These are phyloP conservation scores for Physcomitrellopsis africana DNA, from an alignment of 225 moss, liverwort and hornwort species.

Conservation along the genomic window DNA sequence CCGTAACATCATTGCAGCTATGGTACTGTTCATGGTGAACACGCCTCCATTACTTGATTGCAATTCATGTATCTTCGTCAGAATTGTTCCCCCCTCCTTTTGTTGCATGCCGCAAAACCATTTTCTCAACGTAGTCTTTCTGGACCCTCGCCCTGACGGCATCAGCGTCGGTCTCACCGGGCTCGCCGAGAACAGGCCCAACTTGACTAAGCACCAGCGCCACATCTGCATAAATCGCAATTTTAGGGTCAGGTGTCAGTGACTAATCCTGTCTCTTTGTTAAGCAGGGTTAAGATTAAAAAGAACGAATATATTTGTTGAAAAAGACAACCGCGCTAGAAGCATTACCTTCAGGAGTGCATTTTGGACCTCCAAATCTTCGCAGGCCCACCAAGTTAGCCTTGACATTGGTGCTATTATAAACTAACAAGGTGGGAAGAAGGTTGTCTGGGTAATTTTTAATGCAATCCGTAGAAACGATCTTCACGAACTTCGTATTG, in stretches of 20 bases:
- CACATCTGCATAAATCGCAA: slow-evolving; percentile 64
- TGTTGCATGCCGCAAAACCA: slow-evolving; percentile 81
- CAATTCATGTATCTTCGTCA: slow-evolving; percentile 69
- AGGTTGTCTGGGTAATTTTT: slow-evolving; percentile 95
- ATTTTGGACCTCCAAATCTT: slow-evolving; percentile 81
- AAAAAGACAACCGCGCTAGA: background rate
- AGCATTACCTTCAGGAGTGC: slow-evolving; percentile 84
- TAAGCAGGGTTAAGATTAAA: background rate
- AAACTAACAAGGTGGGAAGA: slow-evolving; percentile 89
- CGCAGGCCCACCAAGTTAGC: slow-evolving; percentile 91
- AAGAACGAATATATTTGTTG: too few species aligned
- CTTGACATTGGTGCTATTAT: slow-evolving; percentile 90
- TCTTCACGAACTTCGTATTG: slow-evolving; percentile 97
- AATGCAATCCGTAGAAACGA: slow-evolving; percentile 96
- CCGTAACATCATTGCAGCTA: background rate
- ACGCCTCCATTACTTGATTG: background rate
- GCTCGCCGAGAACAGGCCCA: slow-evolving; percentile 81
- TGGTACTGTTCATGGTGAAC: slow-evolving; percentile 4
- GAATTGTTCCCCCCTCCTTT: slow-evolving; percentile 58
- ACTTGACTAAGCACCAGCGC: slow-evolving; percentile 86
- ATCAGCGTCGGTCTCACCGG: slow-evolving; percentile 62
- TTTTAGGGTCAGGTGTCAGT: background rate
- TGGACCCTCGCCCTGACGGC: slow-evolving; percentile 78
- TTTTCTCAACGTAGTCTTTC: slow-evolving; percentile 81
- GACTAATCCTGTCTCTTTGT: background rate